phyloP scores from a whole-genome alignment of 768 basidiomycete species.

The Trametes meyenii region DNA sequence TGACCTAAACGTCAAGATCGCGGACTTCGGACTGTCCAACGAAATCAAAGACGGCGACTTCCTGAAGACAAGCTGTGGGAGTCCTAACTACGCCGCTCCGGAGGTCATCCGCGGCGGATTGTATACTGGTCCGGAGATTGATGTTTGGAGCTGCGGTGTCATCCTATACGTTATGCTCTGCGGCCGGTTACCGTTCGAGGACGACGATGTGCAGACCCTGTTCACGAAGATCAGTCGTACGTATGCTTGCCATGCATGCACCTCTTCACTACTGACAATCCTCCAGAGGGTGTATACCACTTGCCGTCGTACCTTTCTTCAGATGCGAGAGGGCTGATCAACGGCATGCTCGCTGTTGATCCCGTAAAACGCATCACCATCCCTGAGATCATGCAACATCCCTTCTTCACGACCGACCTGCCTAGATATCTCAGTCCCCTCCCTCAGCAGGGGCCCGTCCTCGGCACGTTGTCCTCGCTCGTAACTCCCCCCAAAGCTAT shows the following conservation, averaged over 20 bases:
- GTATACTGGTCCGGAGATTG: slow-evolving; percentile 97
- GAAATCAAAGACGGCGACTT: slow-evolving; percentile 97
- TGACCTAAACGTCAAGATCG: slow-evolving; percentile 91
- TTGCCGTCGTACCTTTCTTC: slow-evolving; percentile 79
- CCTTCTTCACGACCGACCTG: slow-evolving; percentile 87
- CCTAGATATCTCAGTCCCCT: slow-evolving; percentile 85
- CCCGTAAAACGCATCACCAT: slow-evolving; percentile 95
- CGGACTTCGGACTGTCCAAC: slow-evolving; percentile 97
- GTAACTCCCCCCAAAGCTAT: slow-evolving; percentile 66
- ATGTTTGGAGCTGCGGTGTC: slow-evolving; percentile 99
- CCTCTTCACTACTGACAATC: slow-evolving; percentile 4
- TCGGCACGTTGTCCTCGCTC: slow-evolving; percentile 72
- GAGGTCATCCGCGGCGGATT: slow-evolving; percentile 95
- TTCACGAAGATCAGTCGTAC: slow-evolving; percentile 93
- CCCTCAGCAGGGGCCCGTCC: slow-evolving; percentile 77
- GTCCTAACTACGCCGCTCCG: slow-evolving; percentile 98
- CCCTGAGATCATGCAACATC: slow-evolving; percentile 86
- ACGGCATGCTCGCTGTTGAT: slow-evolving; percentile 90
- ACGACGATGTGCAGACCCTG: slow-evolving; percentile 89
- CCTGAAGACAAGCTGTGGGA: slow-evolving; percentile 95
- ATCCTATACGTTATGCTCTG: slow-evolving; percentile 98
- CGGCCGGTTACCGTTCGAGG: slow-evolving; percentile 94
- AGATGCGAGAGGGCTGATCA: slow-evolving; percentile 80
- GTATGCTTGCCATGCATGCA: slow-evolving; percentile 30
- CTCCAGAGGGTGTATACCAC: slow-evolving; percentile 83